Percentiles rank a stretch among this genome's conserved stretches.
These are phyloP conservation scores for Aspergillus sp. DNA, from an alignment of 2,329 filamentous ascomycete genomes.

Conservation along the genomic window DNA sequence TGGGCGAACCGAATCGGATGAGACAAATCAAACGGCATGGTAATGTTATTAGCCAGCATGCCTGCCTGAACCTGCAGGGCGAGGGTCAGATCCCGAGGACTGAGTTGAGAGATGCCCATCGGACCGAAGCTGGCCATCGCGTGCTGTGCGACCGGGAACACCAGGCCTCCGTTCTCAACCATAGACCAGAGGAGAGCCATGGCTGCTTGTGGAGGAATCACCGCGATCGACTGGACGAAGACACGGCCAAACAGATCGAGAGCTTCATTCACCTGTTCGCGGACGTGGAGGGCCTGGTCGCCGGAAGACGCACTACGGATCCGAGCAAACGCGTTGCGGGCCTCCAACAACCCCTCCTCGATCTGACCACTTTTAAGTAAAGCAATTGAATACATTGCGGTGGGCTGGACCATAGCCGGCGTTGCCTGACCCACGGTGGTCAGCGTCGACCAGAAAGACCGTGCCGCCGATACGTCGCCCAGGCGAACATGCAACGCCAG, in stretches of 20 bases:
- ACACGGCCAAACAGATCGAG: slow-evolving; percentile 58
- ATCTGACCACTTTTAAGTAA: slow-evolving; percentile 78
- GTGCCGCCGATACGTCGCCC: slow-evolving; percentile 67
- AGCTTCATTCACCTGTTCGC: slow-evolving; percentile 79
- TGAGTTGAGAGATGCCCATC: slow-evolving; percentile 49
- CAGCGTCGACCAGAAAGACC: slow-evolving; percentile 71
- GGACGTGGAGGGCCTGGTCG: slow-evolving; percentile 45
- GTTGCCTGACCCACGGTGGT: slow-evolving; percentile 49
- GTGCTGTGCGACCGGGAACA: slow-evolving; percentile 52
- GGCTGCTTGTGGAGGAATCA: slow-evolving; percentile 45
- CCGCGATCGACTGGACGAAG: slow-evolving; percentile 43
- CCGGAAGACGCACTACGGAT: slow-evolving; percentile 56
- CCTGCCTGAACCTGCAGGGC: slow-evolving; percentile 52
- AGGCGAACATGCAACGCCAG: slow-evolving; percentile 77
- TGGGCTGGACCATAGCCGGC: slow-evolving; percentile 68
- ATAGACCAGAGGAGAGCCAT: slow-evolving; percentile 55
- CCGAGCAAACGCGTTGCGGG: slow-evolving; percentile 76
- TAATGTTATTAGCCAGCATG: slow-evolving; percentile 31
- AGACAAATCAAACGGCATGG: slow-evolving; percentile 44
- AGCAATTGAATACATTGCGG: slow-evolving; percentile 81
- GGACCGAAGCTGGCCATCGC: slow-evolving; percentile 52
- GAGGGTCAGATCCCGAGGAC: slow-evolving; percentile 43
- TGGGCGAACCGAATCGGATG: slow-evolving; percentile 53
- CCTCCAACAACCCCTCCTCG: slow-evolving; percentile 68
- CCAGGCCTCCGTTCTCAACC: slow-evolving; percentile 55